Evolutionary conservation across 441 rosid genomes (phyloP), one percentile per base, ranked within the genome.

Genomic region (Syzygium syzygioides): DNA sequence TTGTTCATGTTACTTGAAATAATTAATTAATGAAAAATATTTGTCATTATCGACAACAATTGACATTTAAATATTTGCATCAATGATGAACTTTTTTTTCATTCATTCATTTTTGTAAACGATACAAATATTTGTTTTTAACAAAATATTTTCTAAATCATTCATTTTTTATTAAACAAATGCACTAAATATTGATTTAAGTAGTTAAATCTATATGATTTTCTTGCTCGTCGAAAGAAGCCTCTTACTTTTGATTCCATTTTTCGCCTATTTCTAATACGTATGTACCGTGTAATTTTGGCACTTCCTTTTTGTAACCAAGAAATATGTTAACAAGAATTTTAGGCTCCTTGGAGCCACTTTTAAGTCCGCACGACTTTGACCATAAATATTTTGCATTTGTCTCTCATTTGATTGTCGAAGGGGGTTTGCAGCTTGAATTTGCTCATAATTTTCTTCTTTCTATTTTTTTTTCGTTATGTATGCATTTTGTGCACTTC

Each of bases 91-190:
- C n/a, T 12, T 60, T 11, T 3, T 14, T 5, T 37, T 71, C 2
- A 20, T 20, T 20, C 8, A 71, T 20, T 71, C 15, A 2, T 34
- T 37, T 34, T 20, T 71, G 5, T 6, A 71, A 71, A 9, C 2
- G 0, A 4, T 5, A 7, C 0, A 11, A 71, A 37, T 0, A 12
- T 19, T 4, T 0, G 0, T 71, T 14, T 71, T 37, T 71, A 37
- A 0, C 3, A 71, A 12, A 11, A 11, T 0, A 4, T 37, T 37
- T 20, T 6, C 0, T 1, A 20, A 37, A 37, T 37, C 0, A 1
- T 37, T 71, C 4, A 37, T 3, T 37, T 37, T 0, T 1, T 14
- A 23, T 11, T 0, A 71, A 71, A 37, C 0, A 71, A 10, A 20
- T 2, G 6, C 1, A 34, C 12, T 1, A 9, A 68, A 0, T 4